These are phyloP conservation scores for Verticillium dahliae DNA, from an alignment of 2,329 filamentous ascomycete species.

Conservation along the genomic window DNA sequence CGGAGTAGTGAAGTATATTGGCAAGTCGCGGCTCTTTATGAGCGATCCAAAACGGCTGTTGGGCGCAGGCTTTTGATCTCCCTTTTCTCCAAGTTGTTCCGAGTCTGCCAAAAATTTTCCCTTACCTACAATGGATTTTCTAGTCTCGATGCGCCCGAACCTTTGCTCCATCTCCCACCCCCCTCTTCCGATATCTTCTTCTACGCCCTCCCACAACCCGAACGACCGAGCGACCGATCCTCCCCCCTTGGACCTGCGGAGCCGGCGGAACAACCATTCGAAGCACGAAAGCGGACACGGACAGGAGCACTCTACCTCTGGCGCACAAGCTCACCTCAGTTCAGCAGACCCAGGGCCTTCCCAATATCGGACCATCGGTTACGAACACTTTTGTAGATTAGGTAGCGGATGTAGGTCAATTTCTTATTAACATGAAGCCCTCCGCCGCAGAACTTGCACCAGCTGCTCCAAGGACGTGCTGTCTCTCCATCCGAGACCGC, in stretches of 20 bases:
- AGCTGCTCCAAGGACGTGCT: background rate
- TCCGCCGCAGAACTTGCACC: background rate
- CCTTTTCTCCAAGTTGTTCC: background rate
- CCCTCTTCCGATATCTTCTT: conserved; percentile 2
- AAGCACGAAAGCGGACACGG: background rate
- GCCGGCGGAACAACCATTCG: background rate
- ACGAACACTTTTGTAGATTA: background rate
- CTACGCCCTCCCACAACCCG: background rate
- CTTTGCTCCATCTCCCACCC: background rate
- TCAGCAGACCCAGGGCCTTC: background rate
- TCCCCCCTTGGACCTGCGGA: background rate
- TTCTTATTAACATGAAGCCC: background rate
- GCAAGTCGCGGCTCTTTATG: conserved; percentile 3
- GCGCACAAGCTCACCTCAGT: background rate
- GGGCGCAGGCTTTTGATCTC: background rate
- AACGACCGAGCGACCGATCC: background rate
- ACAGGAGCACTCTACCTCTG: background rate
- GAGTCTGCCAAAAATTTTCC: conserved; percentile 10
- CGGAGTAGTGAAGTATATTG: conserved; percentile 51
- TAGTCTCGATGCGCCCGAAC: conserved; percentile 11
- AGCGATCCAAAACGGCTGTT: background rate
- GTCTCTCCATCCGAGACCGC: background rate
- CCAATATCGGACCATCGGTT: background rate
- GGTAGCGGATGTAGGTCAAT: background rate
- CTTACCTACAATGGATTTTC: conserved; percentile 10